Base-by-base conservation (phyloP, 179 eudicot species). In the Silene coronaria region DNA sequence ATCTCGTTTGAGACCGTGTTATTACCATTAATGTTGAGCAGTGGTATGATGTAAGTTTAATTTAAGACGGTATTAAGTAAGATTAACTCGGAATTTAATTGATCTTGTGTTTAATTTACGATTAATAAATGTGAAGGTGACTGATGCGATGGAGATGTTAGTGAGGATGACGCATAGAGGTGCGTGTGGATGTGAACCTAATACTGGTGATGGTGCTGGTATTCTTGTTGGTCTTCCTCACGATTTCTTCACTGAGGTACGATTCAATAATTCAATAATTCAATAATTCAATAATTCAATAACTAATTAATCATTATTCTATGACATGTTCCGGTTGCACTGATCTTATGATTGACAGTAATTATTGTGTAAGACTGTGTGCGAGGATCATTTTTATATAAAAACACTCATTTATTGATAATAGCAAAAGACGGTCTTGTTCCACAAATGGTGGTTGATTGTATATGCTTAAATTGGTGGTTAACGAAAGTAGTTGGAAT, bases 141-240 rank as follows among this genome's bases (percentile, higher is more conserved):
- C 89, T 6, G 99, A 96, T 89, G 97, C 97, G 1, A 67, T 96
- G 59, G 99, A 96, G 80, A 96, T 96, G 99, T 81, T 96, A 82
- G 89, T 91, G 27, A 86, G 99, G 62, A 93, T 96, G 99, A 7
- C 99, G 1, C 99, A 96, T 65, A 91, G 99, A 81, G 99, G 99
- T 0, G 97, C 99, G n/a, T 96, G 99, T 87, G 99, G 99, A 4
- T 96, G 99, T 73, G 99, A 96, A 86, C 74, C 93, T 0, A 96
- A 96, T 70, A 96, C 99, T 6, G 99, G 99, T 24, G 99, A 96
- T 82, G 99, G 99, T 26, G 99, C 99, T 14, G 99, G 99, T 3
- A 88, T 96, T 80, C 93, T 96, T 38, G 97, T 96, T 23, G 97
- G 82, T 73, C 89, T 91, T 76, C 99, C 99, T 72, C 99, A 93